Conservation (phyloP, 192 early-diverging fungal species). For the Pilaira anomala region DNA sequence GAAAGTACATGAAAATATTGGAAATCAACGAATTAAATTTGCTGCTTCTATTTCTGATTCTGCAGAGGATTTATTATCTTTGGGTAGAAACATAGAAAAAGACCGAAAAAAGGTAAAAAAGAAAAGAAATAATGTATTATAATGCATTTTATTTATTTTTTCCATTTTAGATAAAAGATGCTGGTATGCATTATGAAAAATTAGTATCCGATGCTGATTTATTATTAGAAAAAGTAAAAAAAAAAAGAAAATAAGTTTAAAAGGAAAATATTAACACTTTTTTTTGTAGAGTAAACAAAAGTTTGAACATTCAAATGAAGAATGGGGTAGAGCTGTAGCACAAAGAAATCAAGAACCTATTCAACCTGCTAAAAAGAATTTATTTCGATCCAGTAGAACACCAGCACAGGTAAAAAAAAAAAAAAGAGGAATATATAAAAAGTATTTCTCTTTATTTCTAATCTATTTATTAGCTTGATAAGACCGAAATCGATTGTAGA, state of each 20-base stretch:
- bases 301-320: constrained; percentile 76
- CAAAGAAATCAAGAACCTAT: constrained; percentile 47
- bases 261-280: not conserved
- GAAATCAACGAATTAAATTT: constrained; percentile 76
- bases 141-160: not conserved
- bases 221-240: constrained; percentile 71
- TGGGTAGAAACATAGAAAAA: constrained; percentile 76
- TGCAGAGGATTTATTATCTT: constrained; percentile 72
- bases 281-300: constrained; percentile 54
- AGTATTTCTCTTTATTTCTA: not conserved
- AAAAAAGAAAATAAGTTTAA: too few relatives aligned
- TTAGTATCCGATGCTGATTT: constrained; percentile 73
- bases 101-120: constrained; percentile 67
- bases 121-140: not conserved
- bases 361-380: constrained; percentile 40
- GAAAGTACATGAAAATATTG: constrained; percentile 81
- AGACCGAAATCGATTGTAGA: constrained; percentile 83
- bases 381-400: constrained; percentile 52
- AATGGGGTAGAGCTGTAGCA: constrained; percentile 78
- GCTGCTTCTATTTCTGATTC: constrained; percentile 65
- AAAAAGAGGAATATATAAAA: too few relatives aligned
- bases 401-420: constrained; percentile 54
- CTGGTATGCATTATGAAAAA: constrained; percentile 72
- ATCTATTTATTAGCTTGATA: constrained; percentile 54
- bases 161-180: constrained; percentile 55